Evolutionary conservation across 2,329 filamentous ascomycete genomes (phyloP), one percentile per base, ranked within the genome.

Genomic region (Monosporascus sp.): DNA sequence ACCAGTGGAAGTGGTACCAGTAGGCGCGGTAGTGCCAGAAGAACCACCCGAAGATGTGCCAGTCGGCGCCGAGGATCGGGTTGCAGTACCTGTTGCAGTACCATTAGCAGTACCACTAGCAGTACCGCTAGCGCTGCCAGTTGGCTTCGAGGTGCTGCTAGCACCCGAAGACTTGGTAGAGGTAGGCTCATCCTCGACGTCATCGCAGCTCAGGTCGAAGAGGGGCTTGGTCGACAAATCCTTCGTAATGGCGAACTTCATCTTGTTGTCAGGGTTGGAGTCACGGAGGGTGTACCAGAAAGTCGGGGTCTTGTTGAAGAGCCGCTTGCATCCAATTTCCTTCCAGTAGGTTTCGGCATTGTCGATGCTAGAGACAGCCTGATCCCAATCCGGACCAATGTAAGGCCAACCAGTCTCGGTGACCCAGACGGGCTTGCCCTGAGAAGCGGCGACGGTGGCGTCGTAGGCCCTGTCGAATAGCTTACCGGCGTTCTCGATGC

Each of bases 331-430:
- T 35, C 63, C 66, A 44, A 69, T 64, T 20, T 68, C 59, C 56
- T 68, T 54, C 66, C 66, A 69, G 64, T 68, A 69, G 51, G 50
- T 59, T 40, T 63, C 60, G 51, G 79, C 77, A 56, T 82, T 82
- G 14, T 70, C 68, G 24, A 74, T 63, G 44, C 64, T 74, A 31
- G 81, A 64, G 18, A 79, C 72, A 49, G 78, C 78, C 52, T 69
- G 58, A 51, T 72, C 74, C 53, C 70, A 66, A 35, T 69, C 74
- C 20, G 70, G 60, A 31, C 81, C 81, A 20, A 65, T 63, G n/a
- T 75, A 72, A 38, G 81, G 80, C 79, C 79, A 84, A 52, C 80
- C 80, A 20, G 78, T 81, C 71, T 83, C 79, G 8, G 77, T 79
- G 43, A 80, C 67, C 65, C 73, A 76, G 51, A 79, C 72, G 52